Evolutionary conservation across 495 filamentous ascomycete species (phyloP), one percentile per base, ranked within the genome.

Genomic region (Tuber melanosporum): DNA sequence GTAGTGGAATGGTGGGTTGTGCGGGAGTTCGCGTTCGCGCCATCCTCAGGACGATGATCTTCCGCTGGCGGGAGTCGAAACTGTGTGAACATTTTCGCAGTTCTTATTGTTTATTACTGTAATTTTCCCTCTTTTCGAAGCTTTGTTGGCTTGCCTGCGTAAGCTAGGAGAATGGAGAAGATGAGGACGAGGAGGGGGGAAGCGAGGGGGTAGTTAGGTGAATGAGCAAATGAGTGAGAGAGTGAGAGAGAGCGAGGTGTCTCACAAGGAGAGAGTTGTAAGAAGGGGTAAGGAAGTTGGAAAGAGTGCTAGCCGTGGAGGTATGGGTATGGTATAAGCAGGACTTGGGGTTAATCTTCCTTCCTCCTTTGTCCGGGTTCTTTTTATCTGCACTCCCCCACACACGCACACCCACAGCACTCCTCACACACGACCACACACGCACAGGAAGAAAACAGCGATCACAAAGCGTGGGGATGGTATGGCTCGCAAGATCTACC

Each of bases 1-100:
- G 57, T 66, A 66, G 57, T 66, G 57, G 57, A 66, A 66, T 66
- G 52, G 52, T 62, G 57, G 57, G 57, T 66, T 66, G n/a, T 66
- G 26, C 57, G 57, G n/a, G 57, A 66, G 10, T n/a, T 66, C 57
- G 57, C 57, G 57, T 66, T 66, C 57, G 4, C 57, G 26, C 57
- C 57, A 66, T 66, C 57, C 26, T 66, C 57, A 32, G 12, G 9
- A 10, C 22, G 57, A 66, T 66, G 26, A 66, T 66, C 57, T 14
- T 66, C 57, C 3, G 57, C 57, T 32, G 57, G 57, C 57, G 57
- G 57, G 26, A 66, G 57, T 66, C 57, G 57, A 66, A 66, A 66
- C 57, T 66, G 57, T 12, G 57, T 66, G 57, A 66, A 66, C 57
- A 66, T 66, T 66, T 66, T 32, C 15, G n/a, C 57, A 32, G n/a